Evolutionary conservation across 768 basidiomycete species (phyloP).

Genomic region (Termitomyces sp.): DNA sequence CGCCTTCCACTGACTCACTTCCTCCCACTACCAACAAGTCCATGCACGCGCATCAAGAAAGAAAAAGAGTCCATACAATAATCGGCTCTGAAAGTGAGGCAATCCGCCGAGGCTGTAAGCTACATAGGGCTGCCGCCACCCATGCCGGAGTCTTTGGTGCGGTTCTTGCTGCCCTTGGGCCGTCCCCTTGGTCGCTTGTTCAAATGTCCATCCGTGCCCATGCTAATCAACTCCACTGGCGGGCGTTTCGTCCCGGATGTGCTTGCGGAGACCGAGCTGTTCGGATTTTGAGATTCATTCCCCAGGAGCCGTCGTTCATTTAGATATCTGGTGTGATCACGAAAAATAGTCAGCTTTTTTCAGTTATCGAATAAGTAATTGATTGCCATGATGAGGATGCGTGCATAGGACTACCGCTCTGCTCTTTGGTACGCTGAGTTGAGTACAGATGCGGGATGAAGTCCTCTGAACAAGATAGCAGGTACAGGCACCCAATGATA

Average conservation of each 20-base stretch:
- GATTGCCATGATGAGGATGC: neutral
- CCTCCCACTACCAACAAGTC: neutral
- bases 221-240: constrained; percentile 13
- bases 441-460: neutral
- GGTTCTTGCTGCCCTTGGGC: constrained; percentile 69
- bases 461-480: neutral
- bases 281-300: constrained; percentile 24
- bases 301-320: constrained; percentile 58
- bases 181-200: constrained; percentile 58
- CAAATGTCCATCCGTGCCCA: constrained; percentile 17
- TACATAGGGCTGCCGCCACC: constrained; percentile 8
- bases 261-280: neutral
- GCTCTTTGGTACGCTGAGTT: neutral
- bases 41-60: neutral
- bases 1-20: too few relatives aligned
- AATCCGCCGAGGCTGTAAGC: neutral
- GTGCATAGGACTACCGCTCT: neutral
- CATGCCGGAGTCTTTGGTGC: constrained; percentile 13
- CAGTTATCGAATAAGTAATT: neutral
- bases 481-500: neutral
- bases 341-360: neutral
- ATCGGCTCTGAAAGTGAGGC: neutral
- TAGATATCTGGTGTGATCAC: constrained; percentile 40
- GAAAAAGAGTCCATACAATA: neutral
- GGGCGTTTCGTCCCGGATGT: constrained; percentile 24